Evolutionary conservation across 2,329 filamentous ascomycete genomes (phyloP), one percentile per base, ranked within the genome.

Genomic region (Camillea tinctor): DNA sequence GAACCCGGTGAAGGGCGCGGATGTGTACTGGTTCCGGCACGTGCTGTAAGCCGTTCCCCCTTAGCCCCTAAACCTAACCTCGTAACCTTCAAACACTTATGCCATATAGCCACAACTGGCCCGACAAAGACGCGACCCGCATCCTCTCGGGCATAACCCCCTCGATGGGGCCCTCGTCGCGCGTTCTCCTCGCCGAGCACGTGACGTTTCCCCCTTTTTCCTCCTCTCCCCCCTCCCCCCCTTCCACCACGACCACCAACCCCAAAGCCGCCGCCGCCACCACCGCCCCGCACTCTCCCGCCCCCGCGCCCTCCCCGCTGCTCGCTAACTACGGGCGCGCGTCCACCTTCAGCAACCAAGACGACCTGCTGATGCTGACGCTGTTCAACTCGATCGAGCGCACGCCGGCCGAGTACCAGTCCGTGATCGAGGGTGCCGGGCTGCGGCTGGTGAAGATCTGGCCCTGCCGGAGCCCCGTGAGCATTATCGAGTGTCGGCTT

Each of bases 1-100:
- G 8, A 71, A 73, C 30, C 70, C 71, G 4, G 57, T 68, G 24
- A 64, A 66, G 50, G 64, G 61, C 8, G 70, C 70, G 21, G 65
- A 71, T 36, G 58, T 72, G 21, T 72, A 72, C 61, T 71, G 50
- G 50, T 22, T 51, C 20, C 50, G 50, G 19, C 20, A 21, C 22
- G 50, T 51, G 15, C 2, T 24, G 50, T 51, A 51, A 24, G 50
- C 19, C 19, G 7, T 5, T 24, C 19, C 50, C 19, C 6, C 11
- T 51, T 11, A 4, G 8, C 19, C 15, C 22, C 50, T 22, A 51
- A 15, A 7, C 15, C 50, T 9, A 6, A 5, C 50, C 22, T 51
- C 11, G 19, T 24, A 13, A 2, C 13, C 19, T 20, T 8, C 36
- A n/a, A n/a, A n/a, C 17, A 6, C 36, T 40, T 23, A 11, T n/a